Evolutionary conservation across 2,329 filamentous ascomycete genomes (phyloP).

Genomic region (Colletotrichum cereale): DNA sequence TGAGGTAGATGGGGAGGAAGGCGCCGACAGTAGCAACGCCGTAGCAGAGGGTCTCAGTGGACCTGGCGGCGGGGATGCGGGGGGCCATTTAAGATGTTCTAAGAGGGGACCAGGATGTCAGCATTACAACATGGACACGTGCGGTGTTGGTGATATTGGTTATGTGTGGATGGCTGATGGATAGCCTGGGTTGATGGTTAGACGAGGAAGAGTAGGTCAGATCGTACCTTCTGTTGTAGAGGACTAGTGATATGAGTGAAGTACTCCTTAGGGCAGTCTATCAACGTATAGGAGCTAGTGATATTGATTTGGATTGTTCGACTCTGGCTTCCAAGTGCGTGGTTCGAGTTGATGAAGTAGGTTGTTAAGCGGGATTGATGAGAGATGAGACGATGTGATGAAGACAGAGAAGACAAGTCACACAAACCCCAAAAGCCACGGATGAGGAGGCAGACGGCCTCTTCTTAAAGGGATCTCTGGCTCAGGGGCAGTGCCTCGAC

Average conservation of each 20-base stretch:
- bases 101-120: not conserved
- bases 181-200: not conserved
- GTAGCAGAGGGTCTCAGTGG: slow-evolving; percentile 65
- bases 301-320: not conserved
- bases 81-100: slow-evolving; percentile 51
- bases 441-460: slow-evolving; percentile 17
- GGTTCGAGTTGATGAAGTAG: slow-evolving; percentile 1
- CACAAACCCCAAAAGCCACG: not conserved
- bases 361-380: not conserved
- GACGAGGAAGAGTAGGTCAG: not conserved
- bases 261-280: too few relatives aligned
- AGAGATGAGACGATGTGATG: slow-evolving; percentile 22
- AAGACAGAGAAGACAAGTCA: not conserved
- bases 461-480: slow-evolving; percentile 32
- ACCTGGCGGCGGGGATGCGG: slow-evolving; percentile 62
- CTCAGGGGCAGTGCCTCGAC: slow-evolving; percentile 38
- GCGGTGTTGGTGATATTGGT: not conserved
- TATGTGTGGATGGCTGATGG: not conserved
- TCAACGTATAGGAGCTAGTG: not conserved
- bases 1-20: slow-evolving; percentile 69
- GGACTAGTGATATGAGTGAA: not conserved
- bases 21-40: slow-evolving; percentile 65
- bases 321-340: not conserved
- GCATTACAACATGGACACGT: not conserved
- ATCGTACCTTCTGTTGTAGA: not conserved